Percentiles rank a stretch among this genome's conserved stretches.
These are phyloP conservation scores for Solanum hybrid DNA, from an alignment of 305 asterid genomes.

Conservation along the genomic window DNA sequence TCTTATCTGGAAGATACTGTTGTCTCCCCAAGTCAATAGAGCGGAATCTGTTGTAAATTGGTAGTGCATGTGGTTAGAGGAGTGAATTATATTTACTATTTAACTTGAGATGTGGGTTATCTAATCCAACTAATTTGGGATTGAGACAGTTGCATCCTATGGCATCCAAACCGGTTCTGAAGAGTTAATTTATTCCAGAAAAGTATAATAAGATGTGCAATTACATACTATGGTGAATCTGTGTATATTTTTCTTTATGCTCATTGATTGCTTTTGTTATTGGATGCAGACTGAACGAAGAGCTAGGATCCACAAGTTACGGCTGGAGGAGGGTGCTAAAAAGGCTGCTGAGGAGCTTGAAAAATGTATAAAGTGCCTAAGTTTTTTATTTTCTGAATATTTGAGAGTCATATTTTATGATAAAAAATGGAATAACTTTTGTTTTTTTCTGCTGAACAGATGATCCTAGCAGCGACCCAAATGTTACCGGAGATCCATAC, in stretches of 20 bases:
- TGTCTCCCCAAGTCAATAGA: neutral
- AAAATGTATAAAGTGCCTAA: slow-evolving; percentile 42
- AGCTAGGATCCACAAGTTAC: slow-evolving; percentile 76
- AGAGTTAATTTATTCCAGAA: neutral
- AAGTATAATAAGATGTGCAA: neutral
- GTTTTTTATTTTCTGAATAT: neutral
- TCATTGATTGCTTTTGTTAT: neutral
- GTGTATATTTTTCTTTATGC: neutral
- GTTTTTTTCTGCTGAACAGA: slow-evolving; percentile 33
- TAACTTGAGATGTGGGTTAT: neutral
- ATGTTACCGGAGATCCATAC: slow-evolving; percentile 87
- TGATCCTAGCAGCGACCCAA: slow-evolving; percentile 76
- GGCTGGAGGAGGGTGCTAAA: slow-evolving; percentile 86
- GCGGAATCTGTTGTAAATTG: neutral
- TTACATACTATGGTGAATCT: neutral
- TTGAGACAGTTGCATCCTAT: neutral
- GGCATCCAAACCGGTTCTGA: neutral
- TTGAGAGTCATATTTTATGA: neutral
- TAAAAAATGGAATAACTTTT: neutral
- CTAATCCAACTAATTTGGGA: neutral
- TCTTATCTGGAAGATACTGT: neutral
- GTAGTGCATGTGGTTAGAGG: neutral
- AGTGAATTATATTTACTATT: neutral
- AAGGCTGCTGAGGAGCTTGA: slow-evolving; percentile 88
- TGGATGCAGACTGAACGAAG: slow-evolving; percentile 53